Conservation (phyloP, 768 basidiomycete species). For the Suillus fuscotomentosus region DNA sequence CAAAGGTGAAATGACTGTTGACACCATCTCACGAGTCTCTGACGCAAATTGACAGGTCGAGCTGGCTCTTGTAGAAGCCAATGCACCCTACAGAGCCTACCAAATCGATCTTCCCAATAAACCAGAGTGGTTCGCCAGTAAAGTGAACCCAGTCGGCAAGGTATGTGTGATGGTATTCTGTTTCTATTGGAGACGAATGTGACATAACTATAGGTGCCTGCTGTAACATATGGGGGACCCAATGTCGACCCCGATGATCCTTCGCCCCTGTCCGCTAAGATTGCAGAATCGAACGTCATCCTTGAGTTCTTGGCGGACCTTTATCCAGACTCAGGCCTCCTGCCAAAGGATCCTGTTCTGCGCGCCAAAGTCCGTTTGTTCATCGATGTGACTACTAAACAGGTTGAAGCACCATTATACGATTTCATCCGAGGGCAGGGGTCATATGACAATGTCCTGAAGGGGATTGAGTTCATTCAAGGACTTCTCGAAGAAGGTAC, state of each 20-base stretch:
- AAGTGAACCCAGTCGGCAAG: conserved; percentile 63
- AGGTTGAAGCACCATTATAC: conserved; percentile 14
- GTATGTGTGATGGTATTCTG: conserved; percentile 26
- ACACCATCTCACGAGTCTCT: neutral
- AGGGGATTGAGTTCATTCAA: conserved; percentile 46
- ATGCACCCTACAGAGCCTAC: conserved; percentile 44
- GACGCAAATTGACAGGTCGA: conserved; percentile 37
- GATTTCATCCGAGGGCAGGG: conserved; percentile 34
- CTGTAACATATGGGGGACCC: conserved; percentile 58
- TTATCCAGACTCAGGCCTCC: conserved; percentile 41
- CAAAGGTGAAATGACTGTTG: conserved; percentile 37
- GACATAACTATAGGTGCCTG: conserved; percentile 43
- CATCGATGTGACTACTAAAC: conserved; percentile 47
- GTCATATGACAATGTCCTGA: conserved; percentile 36
- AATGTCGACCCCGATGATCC: conserved; percentile 50
- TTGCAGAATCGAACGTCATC: conserved; percentile 61
- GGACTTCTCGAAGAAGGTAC: conserved; percentile 46
- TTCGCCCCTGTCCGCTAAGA: conserved; percentile 50
- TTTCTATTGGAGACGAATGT: neutral
- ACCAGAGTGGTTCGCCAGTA: conserved; percentile 57
- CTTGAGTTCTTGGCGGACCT: conserved; percentile 64
- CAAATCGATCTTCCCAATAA: conserved; percentile 61
- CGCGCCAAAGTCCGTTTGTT: conserved; percentile 61
- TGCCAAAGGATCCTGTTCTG: conserved; percentile 50
- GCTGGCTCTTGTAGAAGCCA: conserved; percentile 54